Evolutionary conservation across 495 filamentous ascomycete species (phyloP).

Genomic region (Aspergillus affinis): DNA sequence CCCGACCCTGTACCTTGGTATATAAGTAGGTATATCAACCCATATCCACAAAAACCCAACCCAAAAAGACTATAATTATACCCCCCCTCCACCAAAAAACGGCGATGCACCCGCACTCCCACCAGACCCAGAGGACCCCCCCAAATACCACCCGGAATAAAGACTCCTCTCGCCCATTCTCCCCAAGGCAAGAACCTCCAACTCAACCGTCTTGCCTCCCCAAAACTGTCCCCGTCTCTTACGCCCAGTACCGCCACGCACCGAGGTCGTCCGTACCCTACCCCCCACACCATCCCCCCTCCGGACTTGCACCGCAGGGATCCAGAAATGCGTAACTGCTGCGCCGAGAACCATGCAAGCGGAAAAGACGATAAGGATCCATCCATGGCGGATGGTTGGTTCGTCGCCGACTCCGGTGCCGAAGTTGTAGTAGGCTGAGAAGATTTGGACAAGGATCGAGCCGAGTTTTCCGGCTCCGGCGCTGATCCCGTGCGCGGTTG

Average conservation of each 20-base stretch:
- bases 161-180: constrained; percentile 41
- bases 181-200: constrained; percentile 42
- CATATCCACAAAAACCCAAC: no score
- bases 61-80: neutral
- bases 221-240: constrained; percentile 26
- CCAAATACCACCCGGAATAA: constrained; percentile 21
- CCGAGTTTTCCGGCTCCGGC: constrained; percentile 59
- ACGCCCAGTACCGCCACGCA: no score
- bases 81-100: neutral
- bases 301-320: constrained; percentile 34
- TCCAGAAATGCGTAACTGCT: constrained; percentile 44
- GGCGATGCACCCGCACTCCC: neutral
- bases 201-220: constrained; percentile 42
- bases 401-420: constrained; percentile 30
- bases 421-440: constrained; percentile 49
- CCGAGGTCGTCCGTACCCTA: no score
- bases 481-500: constrained; percentile 55
- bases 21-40: no score
- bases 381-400: constrained; percentile 40
- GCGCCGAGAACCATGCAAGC: constrained; percentile 49
- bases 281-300: constrained; percentile 18
- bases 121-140: neutral
- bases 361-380: constrained; percentile 46
- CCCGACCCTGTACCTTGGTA: no score
- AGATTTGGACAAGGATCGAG: constrained; percentile 55